Evolutionary conservation across 768 basidiomycete species (phyloP).

Genomic region (Pleurotus cornucopiae): DNA sequence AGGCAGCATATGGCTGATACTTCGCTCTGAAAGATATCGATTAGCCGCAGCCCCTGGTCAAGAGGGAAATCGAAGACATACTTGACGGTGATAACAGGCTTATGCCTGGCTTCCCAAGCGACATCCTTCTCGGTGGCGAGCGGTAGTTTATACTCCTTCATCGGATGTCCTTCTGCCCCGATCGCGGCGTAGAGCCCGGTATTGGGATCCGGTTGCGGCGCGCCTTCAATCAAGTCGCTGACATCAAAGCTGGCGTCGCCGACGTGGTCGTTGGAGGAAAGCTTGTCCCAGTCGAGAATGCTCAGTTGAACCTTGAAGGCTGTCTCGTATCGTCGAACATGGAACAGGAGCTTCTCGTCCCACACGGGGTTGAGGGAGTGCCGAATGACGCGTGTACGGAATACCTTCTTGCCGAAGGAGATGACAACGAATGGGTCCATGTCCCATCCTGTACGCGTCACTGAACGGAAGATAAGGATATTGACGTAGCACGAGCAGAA

Average conservation of each 20-base stretch:
- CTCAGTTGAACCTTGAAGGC: constrained; percentile 25
- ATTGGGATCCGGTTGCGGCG: constrained; percentile 58
- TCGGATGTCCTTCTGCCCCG: constrained; percentile 54
- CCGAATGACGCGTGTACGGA: constrained; percentile 85
- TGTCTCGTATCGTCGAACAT: constrained; percentile 85
- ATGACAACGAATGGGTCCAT: constrained; percentile 98
- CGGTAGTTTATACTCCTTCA: constrained; percentile 71
- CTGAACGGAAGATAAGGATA: constrained; percentile 27
- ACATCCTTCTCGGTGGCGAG: constrained; percentile 58
- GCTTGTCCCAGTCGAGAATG: constrained; percentile 96
- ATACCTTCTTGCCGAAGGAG: constrained; percentile 96
- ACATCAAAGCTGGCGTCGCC: constrained; percentile 76
- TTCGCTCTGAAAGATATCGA: constrained; percentile 55
- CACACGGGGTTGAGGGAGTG: constrained; percentile 82
- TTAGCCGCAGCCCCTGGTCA: background rate
- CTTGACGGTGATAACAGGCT: constrained; percentile 68
- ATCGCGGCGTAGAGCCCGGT: constrained; percentile 52
- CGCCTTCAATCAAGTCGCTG: constrained; percentile 60
- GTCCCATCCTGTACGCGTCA: constrained; percentile 87
- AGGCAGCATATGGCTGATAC: constrained; percentile 91
- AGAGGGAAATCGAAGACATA: constrained; percentile 21
- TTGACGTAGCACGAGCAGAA: background rate
- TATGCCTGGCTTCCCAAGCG: constrained; percentile 69
- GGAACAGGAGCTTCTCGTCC: constrained; percentile 95
- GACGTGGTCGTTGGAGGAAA: constrained; percentile 83